phyloP scores from a whole-genome alignment of 2,329 filamentous ascomycete genomes.

The Rachicladosporium sp. region DNA sequence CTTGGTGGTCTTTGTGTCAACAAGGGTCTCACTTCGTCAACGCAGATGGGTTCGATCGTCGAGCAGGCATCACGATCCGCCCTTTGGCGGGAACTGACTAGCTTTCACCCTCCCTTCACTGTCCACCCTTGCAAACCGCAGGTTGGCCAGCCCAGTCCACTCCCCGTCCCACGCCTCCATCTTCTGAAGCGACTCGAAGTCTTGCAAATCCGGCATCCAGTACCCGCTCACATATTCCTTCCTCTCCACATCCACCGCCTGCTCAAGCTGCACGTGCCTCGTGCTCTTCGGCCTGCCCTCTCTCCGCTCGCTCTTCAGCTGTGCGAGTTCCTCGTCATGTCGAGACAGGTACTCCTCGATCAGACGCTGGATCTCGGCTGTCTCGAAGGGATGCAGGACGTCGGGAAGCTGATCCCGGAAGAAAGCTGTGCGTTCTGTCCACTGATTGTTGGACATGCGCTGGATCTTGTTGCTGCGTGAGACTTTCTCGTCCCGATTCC shows the following conservation, averaged over 20 bases:
- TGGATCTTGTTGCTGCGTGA: slow-evolving; percentile 57
- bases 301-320: slow-evolving; percentile 56
- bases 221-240: slow-evolving; percentile 78
- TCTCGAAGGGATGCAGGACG: slow-evolving; percentile 35
- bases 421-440: slow-evolving; percentile 47
- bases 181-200: slow-evolving; percentile 50
- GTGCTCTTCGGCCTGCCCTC: slow-evolving; percentile 67
- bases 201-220: slow-evolving; percentile 69
- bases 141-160: slow-evolving; percentile 65
- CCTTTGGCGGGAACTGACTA: slow-evolving; percentile 63
- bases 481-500: slow-evolving; percentile 70
- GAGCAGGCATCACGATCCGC: too few species aligned
- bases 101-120: slow-evolving; percentile 51
- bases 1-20: too few species aligned
- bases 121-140: slow-evolving; percentile 66
- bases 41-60: too few species aligned
- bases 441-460: slow-evolving; percentile 61
- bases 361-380: slow-evolving; percentile 44
- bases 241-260: slow-evolving; percentile 57
- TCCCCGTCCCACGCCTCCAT: slow-evolving; percentile 68
- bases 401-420: slow-evolving; percentile 44
- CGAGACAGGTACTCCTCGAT: slow-evolving; percentile 42
- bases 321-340: slow-evolving; percentile 57
- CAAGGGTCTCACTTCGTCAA: too few species aligned
- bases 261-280: slow-evolving; percentile 63